These are phyloP conservation scores for Ascosphaera apis DNA, from an alignment of 2,329 filamentous ascomycete genomes.

Conservation along the genomic window DNA sequence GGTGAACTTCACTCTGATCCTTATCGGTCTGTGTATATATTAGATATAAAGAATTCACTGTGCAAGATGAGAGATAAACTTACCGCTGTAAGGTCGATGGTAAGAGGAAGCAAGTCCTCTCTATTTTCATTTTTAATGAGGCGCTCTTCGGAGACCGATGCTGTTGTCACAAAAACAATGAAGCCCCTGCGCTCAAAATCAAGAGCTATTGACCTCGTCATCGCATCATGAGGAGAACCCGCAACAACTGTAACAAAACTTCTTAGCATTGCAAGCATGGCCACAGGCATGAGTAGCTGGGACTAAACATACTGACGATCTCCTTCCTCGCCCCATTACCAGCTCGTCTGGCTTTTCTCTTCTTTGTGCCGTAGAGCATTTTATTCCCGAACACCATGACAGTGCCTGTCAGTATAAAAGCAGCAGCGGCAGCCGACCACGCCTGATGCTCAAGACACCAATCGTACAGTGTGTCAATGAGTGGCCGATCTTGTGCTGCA, in stretches of 20 bases:
- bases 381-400: constrained; percentile 38
- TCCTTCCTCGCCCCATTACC: constrained; percentile 68
- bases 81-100: constrained; percentile 47
- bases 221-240: constrained; percentile 62
- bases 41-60: constrained; percentile 2
- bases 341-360: constrained; percentile 55
- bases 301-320: constrained; percentile 34
- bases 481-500: constrained; percentile 14
- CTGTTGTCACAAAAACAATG: constrained; percentile 77
- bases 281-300: neutral
- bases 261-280: constrained; percentile 2
- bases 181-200: constrained; percentile 84
- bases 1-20: constrained; percentile 30
- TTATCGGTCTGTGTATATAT: constrained; percentile 31
- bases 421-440: constrained; percentile 44
- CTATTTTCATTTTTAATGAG: constrained; percentile 54
- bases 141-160: constrained; percentile 63
- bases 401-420: constrained; percentile 43
- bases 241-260: constrained; percentile 49
- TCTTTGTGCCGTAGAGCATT: constrained; percentile 28
- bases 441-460: constrained; percentile 57
- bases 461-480: constrained; percentile 35
- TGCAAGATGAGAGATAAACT: no score
- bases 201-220: constrained; percentile 60
- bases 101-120: constrained; percentile 58